Evolutionary conservation across 106 monocot genomes (phyloP).

Genomic region (Phalaenopsis equestris): DNA sequence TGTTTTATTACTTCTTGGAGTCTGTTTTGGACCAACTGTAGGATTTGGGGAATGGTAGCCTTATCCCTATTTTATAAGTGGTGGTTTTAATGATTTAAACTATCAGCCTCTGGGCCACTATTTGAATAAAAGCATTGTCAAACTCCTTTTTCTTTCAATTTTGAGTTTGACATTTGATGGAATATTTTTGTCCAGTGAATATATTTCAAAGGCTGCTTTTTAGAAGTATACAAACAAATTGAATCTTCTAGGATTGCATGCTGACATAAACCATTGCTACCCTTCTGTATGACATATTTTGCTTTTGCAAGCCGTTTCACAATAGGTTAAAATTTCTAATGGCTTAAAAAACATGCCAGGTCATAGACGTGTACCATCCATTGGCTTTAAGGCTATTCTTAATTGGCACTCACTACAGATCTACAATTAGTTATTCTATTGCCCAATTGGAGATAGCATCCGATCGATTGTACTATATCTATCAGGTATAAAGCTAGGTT

Average conservation of each 20-base stretch:
- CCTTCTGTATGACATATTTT: not conserved
- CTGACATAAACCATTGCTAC: not conserved
- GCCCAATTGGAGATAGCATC: constrained; percentile 74
- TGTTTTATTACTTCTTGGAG: no score
- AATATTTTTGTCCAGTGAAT: not conserved
- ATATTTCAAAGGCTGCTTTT: not conserved
- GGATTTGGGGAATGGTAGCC: no score
- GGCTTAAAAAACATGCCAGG: constrained; percentile 31
- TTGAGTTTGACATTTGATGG: not conserved
- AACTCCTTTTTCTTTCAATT: not conserved
- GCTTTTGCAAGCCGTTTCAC: not conserved
- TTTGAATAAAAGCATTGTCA: not conserved
- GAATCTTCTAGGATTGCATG: not conserved
- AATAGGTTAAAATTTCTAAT: not conserved
- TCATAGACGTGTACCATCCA: constrained; percentile 81
- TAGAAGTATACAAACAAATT: not conserved
- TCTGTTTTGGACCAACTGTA: no score
- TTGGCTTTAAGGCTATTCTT: constrained; percentile 89
- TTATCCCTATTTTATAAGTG: not conserved
- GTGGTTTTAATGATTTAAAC: not conserved
- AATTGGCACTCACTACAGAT: constrained; percentile 83
- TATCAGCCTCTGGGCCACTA: not conserved
- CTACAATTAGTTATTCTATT: constrained; percentile 73
- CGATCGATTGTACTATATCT: constrained; percentile 84
- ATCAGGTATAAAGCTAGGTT: constrained; percentile 50